Conservation (phyloP, 2,329 filamentous ascomycete species). For the Pezicula rhizophila region DNA sequence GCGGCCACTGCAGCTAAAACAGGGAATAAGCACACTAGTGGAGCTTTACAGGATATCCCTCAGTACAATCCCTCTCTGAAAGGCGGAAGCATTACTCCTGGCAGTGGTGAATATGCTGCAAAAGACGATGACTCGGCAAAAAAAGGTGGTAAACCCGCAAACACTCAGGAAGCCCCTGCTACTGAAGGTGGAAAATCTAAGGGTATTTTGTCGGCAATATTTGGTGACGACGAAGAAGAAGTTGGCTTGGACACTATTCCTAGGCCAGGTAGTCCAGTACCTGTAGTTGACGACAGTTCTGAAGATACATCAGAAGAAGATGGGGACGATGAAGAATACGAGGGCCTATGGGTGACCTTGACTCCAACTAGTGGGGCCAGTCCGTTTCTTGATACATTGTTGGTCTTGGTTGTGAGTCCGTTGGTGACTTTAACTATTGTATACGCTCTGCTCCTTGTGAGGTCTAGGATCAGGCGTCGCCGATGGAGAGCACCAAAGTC, state of each 20-base stretch:
- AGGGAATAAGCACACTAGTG: constrained; percentile 22
- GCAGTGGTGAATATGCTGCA: constrained; percentile 61
- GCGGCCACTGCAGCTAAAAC: constrained; percentile 11
- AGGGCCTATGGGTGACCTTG: constrained; percentile 94
- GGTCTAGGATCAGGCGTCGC: constrained; percentile 80
- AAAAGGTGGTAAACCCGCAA: constrained; percentile 22
- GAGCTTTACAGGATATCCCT: constrained; percentile 23
- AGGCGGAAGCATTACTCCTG: constrained; percentile 64
- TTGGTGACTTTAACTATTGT: constrained; percentile 88
- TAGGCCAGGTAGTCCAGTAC: constrained; percentile 15
- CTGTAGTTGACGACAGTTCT: constrained; percentile 14
- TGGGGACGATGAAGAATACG: constrained; percentile 44
- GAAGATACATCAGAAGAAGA: constrained; percentile 14
- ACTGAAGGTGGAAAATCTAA: constrained; percentile 18
- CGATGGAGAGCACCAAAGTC: constrained; percentile 98
- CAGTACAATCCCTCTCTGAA: constrained; percentile 34
- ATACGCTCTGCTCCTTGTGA: constrained; percentile 79
- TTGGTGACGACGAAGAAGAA: constrained; percentile 38
- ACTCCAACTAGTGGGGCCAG: constrained; percentile 84
- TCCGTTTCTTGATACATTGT: constrained; percentile 90
- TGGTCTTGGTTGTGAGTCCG: constrained; percentile 95
- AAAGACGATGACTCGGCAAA: constrained; percentile 14
- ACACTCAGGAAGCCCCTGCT: constrained; percentile 8
- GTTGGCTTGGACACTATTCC: constrained; percentile 27
- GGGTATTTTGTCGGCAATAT: constrained; percentile 44